Evolutionary conservation across 129 eudicot genomes (phyloP), one percentile per base, ranked within the genome.

Genomic region (Rutidosis leptorrhynchoides): DNA sequence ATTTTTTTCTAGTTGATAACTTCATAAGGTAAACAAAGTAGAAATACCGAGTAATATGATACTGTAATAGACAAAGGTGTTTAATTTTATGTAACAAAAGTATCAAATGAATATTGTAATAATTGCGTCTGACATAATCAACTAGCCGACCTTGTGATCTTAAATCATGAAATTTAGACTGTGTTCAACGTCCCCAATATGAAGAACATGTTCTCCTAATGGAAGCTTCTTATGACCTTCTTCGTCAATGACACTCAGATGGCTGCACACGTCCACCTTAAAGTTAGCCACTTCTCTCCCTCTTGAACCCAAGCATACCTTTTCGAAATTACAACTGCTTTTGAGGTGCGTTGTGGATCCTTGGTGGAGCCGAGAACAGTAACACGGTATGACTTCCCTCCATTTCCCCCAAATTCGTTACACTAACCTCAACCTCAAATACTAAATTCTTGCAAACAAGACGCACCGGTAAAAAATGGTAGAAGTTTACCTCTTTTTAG

Each of bases 211-310:
- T 32, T 62, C 62, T 30, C 99, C 99, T 68, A 93, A 56, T 21
- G 90, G 96, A 51, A 93, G 79, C 57, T n/a, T n/a, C n/a, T 74
- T 77, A 40, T 80, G 72, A 12, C 98, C 98, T 40, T 24, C 30
- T 77, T 93, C 98, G 89, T 93, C 95, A 58, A 89, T 87, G 77
- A 86, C 27, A 69, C 98, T 88, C 81, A 89, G 74, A 79, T 93
- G 83, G 72, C 81, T 84, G 75, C 98, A 93, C 64, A 81, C 87
- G 73, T 93, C 95, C 40, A 93, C 85, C 27, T 64, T 63, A 32
- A 93, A 93, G 77, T 68, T 71, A 22, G 86, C 95, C 37, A 69
- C 23, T 20, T 77, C 83, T 71, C 80, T 84, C 40, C 65, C 70
- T 21, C 78, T 74, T 12, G 96, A 76, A 3, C 25, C 74, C 95